phyloP scores from a whole-genome alignment of 495 filamentous ascomycete species.

The Penicillium angulare region DNA sequence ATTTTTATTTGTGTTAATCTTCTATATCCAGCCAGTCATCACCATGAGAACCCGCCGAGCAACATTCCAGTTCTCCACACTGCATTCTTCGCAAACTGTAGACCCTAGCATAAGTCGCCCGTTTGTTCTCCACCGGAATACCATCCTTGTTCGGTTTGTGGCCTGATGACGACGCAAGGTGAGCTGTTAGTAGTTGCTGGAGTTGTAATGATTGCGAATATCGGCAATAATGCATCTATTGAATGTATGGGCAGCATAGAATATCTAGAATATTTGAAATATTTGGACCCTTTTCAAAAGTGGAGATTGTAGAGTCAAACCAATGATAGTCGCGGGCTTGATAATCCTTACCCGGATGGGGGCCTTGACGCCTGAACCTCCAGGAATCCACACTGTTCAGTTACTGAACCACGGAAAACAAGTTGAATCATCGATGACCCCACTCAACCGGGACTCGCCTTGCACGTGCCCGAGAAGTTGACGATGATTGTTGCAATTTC shows the following conservation, averaged over 20 bases:
- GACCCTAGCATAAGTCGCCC: constrained; percentile 1
- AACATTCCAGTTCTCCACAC: constrained; percentile 18
- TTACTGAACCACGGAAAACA: too few relatives aligned
- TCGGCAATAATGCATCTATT: too few relatives aligned
- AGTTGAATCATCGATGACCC: constrained; percentile 12
- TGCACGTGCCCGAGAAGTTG: constrained; percentile 18
- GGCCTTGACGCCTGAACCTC: constrained; percentile 9
- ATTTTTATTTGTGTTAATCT: background rate
- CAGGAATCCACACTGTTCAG: too few relatives aligned
- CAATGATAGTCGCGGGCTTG: too few relatives aligned
- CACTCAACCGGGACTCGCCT: too few relatives aligned
- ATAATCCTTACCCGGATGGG: too few relatives aligned
- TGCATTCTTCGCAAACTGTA: constrained; percentile 19
- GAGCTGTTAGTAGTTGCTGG: background rate
- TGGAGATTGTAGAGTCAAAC: too few relatives aligned
- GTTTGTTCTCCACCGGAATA: background rate
- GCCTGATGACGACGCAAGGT: too few relatives aligned
- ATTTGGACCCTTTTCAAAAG: too few relatives aligned
- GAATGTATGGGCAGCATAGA: too few relatives aligned
- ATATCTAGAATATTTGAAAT: too few relatives aligned
- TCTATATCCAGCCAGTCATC: constrained; percentile 19
- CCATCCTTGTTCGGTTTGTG: background rate
- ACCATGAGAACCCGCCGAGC: constrained; percentile 24
- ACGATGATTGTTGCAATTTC: constrained; percentile 21
- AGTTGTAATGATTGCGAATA: background rate